These are phyloP conservation scores for Claviceps pazoutovae DNA, from an alignment of 2,329 filamentous ascomycete genomes.

Conservation along the genomic window DNA sequence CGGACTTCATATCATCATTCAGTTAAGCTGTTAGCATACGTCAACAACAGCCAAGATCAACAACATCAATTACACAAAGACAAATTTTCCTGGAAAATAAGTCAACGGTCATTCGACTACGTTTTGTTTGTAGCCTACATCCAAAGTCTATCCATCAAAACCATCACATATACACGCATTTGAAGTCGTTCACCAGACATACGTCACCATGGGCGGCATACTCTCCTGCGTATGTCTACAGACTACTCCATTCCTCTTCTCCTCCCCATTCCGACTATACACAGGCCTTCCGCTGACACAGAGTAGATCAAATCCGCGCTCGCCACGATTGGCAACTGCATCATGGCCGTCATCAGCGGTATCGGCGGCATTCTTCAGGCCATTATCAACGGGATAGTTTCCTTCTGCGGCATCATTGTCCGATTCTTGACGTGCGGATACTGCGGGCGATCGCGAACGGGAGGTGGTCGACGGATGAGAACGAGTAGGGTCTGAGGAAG, in stretches of 20 bases:
- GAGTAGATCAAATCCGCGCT: conserved; percentile 43
- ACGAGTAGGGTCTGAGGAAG: conserved; percentile 11
- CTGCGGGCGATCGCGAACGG: conserved; percentile 13
- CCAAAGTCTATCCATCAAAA: too few species aligned
- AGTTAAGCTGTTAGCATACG: too few species aligned
- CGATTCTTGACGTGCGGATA: conserved; percentile 46
- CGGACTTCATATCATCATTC: too few species aligned
- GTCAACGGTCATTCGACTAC: too few species aligned
- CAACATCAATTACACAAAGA: too few species aligned
- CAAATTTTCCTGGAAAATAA: too few species aligned
- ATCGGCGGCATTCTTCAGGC: conserved; percentile 50
- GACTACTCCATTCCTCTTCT: neutral
- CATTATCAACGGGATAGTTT: conserved; percentile 53
- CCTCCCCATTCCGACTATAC: neutral
- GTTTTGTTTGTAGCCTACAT: too few species aligned
- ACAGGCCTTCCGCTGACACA: neutral
- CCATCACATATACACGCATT: too few species aligned
- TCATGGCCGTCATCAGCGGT: conserved; percentile 56
- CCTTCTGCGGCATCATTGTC: conserved; percentile 52
- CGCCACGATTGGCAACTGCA: conserved; percentile 48
- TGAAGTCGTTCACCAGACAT: too few species aligned
- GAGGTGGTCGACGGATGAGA: conserved; percentile 8
- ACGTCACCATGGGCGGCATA: conserved; percentile 58
- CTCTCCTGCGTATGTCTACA: conserved; percentile 58
- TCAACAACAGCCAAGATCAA: too few species aligned